Base-by-base conservation (phyloP, 2,329 filamentous ascomycete genomes). In the Penicillium sp. region DNA sequence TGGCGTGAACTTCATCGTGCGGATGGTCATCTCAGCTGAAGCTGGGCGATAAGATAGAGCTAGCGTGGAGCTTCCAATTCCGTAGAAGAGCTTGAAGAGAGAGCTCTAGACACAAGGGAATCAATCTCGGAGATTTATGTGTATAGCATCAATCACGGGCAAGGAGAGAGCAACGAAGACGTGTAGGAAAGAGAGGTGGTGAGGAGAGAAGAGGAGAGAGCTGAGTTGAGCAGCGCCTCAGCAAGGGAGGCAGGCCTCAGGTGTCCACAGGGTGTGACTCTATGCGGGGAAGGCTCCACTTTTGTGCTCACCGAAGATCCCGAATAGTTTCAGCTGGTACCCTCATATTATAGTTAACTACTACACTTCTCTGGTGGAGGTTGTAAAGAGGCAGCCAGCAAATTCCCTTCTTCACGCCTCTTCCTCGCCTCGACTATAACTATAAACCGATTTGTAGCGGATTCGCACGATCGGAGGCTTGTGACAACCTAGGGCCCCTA, bases 1-100 rank as follows among this genome's bases (percentile, higher is more conserved):
- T 43, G 73, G 73, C 21, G 71, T 75, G 55, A 75, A 75, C 57
- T 72, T 72, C 61, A 72, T 67, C 26, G 66, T 60, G 49, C 70
- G 68, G 54, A 75, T 71, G 46, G 71, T 69, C 73, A 75, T 75
- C 50, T 58, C 67, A 62, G 52, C 50, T 58, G 33, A 44, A 46
- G 51, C 20, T 46, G 53, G 52, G 56, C 46, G 56, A 59, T 52
- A 55, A 55, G 55, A 58, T 58, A 57, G 55, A 49, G 58, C 55
- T 57, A 54, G 37, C 47, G 34, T 5, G 21, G 52, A 52, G 50
- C 52, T 56, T 43, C 26, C 40, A 36, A 46, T 30, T 17, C n/a
- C n/a, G n/a, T 23, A 32, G 34, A 26, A 17, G 24, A 51, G 46
- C 46, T 33, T 39, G 18, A 49, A 33, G 36, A 29, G 23, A n/a